A percentile compares a stretch with the other conserved stretches of the same genome.
Evolutionary conservation across 1,139 yeast genomes (phyloP).

Genomic region (Pichia sp.): DNA sequence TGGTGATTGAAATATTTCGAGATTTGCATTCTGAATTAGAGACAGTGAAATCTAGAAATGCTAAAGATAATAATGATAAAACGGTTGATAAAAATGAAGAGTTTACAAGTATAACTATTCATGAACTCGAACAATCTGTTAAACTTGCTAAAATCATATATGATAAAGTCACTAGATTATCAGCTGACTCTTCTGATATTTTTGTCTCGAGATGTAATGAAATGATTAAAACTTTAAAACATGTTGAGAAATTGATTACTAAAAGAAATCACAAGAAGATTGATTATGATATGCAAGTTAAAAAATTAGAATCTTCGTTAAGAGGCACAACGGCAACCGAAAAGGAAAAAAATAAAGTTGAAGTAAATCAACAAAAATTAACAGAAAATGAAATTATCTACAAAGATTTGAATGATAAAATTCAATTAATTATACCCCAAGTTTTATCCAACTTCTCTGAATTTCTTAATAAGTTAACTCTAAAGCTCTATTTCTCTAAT

Average conservation of each 20-base stretch:
- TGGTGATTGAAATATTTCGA: constrained; percentile 31
- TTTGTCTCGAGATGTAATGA: constrained; percentile 34
- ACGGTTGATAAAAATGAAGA: constrained; percentile 20
- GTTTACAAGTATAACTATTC: constrained; percentile 24
- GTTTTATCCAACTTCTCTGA: constrained; percentile 42
- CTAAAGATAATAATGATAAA: not conserved
- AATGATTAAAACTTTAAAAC: constrained; percentile 37
- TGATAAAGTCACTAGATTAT: constrained; percentile 25
- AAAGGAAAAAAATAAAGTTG: constrained; percentile 36
- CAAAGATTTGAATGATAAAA: constrained; percentile 36
- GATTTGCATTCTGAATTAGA: constrained; percentile 33
- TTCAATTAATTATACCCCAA: constrained; percentile 41
- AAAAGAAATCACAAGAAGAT: constrained; percentile 41
- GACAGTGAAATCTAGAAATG: not conserved
- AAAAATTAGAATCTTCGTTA: constrained; percentile 37
- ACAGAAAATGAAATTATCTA: constrained; percentile 32
- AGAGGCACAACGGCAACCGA: constrained; percentile 34
- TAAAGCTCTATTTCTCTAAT: constrained; percentile 33
- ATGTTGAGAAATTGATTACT: constrained; percentile 37
- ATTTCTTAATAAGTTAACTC: constrained; percentile 39
- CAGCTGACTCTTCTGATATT: constrained; percentile 34
- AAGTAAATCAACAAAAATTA: constrained; percentile 30
- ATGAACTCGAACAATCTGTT: constrained; percentile 28
- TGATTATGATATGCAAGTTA: constrained; percentile 36
- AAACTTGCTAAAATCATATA: constrained; percentile 31